A percentile compares a stretch with the other conserved stretches of the same genome.
Conservation (phyloP, 441 rosid genomes). For the Erodium trifolium region DNA sequence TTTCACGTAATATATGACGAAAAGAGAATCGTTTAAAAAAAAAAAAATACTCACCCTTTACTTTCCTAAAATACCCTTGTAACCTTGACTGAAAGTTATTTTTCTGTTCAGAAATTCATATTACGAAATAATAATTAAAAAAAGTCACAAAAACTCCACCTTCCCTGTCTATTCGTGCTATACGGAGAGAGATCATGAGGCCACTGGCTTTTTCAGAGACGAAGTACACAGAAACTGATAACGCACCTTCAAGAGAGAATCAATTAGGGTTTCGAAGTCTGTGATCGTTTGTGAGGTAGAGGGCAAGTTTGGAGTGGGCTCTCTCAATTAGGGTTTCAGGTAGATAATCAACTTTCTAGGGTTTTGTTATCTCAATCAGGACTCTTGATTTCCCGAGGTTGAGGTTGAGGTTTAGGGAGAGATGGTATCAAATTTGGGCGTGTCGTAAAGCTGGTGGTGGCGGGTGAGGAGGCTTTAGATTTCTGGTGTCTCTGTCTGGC, state of each 20-base stretch:
- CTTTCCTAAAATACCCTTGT: too few species aligned
- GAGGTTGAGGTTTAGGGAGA: neutral
- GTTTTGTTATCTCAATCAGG: too few species aligned
- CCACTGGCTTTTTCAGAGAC: neutral
- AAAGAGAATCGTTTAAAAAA: too few species aligned
- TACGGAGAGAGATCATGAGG: neutral
- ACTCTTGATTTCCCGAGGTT: too few species aligned
- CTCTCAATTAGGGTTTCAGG: too few species aligned
- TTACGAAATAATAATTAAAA: too few species aligned
- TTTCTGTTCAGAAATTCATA: too few species aligned
- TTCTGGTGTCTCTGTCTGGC: constrained; percentile 31
- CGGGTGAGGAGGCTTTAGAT: constrained; percentile 21
- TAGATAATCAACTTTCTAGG: too few species aligned
- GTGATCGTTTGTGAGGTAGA: neutral
- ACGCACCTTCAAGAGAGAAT: neutral
- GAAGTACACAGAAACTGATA: neutral
- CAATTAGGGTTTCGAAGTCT: neutral
- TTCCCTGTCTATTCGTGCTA: neutral
- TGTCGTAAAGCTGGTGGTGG: constrained; percentile 18
- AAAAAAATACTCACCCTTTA: too few species aligned
- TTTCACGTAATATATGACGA: too few species aligned
- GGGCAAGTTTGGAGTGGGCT: too few species aligned
- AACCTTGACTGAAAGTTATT: too few species aligned
- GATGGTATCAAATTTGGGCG: constrained; percentile 8
- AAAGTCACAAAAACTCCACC: neutral